Base-by-base conservation (phyloP, 345 rosid genomes). In the thale cress (Arabidopsis thaliana) region DNA sequence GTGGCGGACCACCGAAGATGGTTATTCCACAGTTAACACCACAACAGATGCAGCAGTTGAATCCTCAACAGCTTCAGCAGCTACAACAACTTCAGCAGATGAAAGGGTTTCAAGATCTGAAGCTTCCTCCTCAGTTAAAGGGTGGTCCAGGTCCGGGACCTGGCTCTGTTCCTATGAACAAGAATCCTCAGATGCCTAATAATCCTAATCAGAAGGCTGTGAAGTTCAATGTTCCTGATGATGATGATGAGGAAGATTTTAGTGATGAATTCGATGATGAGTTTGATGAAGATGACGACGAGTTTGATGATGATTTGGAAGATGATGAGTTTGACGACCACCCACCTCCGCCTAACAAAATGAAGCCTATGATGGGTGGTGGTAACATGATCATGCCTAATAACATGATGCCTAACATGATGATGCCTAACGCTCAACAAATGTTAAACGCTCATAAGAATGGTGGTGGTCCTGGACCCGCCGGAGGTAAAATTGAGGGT, bases 101-200 rank as follows among this genome's bases (percentile, higher is more conserved):
- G 80, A 89, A 88, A 70, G 86, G 82, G 14, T 44, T 89, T 0
- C 93, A 84, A 84, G 96, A 91, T 81, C 82, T 84, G 88, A 88
- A 86, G 80, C 80, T 85, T 30, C 84, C 91, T 12, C 93, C 87
- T 25, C 83, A 86, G 13, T 62, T 85, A 52, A 91, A 89, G 65
- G 73, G 84, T 79, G 67, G 85, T 77, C 89, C 89, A 14, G 22
- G 68, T 79, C 89, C 89, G 20, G 20, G 69, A n/a, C 78, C 73
- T 72, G 68, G 60, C 36, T 30, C 76, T 28, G 59, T 50, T 60
- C 65, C 78, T 52, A 9, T 56, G 41, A 80, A 63, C 69, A 75
- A 69, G 40, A 62, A 69, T 46, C 56, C 76, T 40, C 51, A 79
- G 68, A 83, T 40, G 36, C 37, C 67, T 59, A 40, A 5, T 59